Base-by-base conservation (phyloP, 1,284 basidiomycete species). In the Trametes versicolor region DNA sequence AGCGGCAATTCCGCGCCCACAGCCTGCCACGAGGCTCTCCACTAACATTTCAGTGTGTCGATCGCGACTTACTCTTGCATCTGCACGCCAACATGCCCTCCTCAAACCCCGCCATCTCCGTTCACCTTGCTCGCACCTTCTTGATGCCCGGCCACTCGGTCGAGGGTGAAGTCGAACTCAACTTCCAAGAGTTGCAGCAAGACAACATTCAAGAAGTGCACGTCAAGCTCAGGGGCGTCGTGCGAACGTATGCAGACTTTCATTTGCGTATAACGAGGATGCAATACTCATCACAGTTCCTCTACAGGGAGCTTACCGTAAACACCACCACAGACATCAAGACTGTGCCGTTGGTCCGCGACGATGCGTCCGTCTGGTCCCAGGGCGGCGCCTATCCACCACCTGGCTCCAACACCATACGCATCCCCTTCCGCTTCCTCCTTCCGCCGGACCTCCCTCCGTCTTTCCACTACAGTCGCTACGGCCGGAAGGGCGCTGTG, bases 401-500 rank as follows among this genome's bases (percentile, higher is more conserved):
- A 1, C 59, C 73, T 1, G 72, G 60, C 25, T 60, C 69, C 1
- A 56, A 71, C 53, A 50, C 65, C 53, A 59, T 75, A 32, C 56
- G 53, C 21, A 17, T 74, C 10, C 74, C 71, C 3, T 75, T 74
- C 59, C 25, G 52, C 9, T 69, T 74, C 62, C 32, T n/a, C 1
- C 70, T 75, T 4, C 71, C 71, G 7, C 12, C 45, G 2, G 23
- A 63, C 9, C 64, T 72, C 27, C 71, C 70, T 0, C 73, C 74
- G 0, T 74, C 74, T 9, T 74, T 69, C 64, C 47, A 69, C 25
- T 65, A 65, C 60, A 27, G 27, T n/a, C 32, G 45, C 3, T 8
- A 29, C 23, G 48, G 47, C 17, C 19, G 41, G 15, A 29, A 47
- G 21, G 67, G 57, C 6, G 19, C 47, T 2, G 53, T 73, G 27